Percentiles rank a stretch among this genome's conserved stretches.
Evolutionary conservation across 129 eudicot species (phyloP).

Genomic region (Chrysanthemum seticuspe): DNA sequence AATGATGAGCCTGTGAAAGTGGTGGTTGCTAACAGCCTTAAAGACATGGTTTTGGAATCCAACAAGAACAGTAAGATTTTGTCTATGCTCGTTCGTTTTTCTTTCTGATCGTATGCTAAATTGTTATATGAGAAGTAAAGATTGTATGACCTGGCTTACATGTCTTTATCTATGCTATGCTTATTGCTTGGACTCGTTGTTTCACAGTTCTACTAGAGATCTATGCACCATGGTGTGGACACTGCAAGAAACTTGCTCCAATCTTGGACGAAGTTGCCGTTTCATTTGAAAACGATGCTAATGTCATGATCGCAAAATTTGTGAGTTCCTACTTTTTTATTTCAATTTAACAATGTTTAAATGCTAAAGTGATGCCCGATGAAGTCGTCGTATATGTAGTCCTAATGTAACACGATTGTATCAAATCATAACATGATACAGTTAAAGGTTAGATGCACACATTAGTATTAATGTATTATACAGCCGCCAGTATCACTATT

Average conservation of each 20-base stretch:
- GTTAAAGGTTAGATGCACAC: no score
- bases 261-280: constrained; percentile 91
- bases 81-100: not conserved
- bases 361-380: no score
- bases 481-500: no score
- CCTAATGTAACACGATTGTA: no score
- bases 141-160: not conserved
- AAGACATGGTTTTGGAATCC: constrained; percentile 78
- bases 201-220: constrained; percentile 74
- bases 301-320: constrained; percentile 73
- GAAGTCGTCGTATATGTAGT: no score
- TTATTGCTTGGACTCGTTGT: constrained; percentile 11
- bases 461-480: no score
- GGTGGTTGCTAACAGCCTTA: constrained; percentile 77
- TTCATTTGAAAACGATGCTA: constrained; percentile 64
- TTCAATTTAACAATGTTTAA: no score
- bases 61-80: constrained; percentile 72
- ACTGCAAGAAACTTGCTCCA: constrained; percentile 92
- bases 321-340: constrained; percentile 42
- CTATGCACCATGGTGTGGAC: constrained; percentile 98
- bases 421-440: no score
- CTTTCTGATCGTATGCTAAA: not conserved
- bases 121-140: not conserved
- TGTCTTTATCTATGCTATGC: not conserved
- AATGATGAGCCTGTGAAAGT: constrained; percentile 89